Base-by-base conservation (phyloP, 75 land plant species). In the Picea glauca region DNA sequence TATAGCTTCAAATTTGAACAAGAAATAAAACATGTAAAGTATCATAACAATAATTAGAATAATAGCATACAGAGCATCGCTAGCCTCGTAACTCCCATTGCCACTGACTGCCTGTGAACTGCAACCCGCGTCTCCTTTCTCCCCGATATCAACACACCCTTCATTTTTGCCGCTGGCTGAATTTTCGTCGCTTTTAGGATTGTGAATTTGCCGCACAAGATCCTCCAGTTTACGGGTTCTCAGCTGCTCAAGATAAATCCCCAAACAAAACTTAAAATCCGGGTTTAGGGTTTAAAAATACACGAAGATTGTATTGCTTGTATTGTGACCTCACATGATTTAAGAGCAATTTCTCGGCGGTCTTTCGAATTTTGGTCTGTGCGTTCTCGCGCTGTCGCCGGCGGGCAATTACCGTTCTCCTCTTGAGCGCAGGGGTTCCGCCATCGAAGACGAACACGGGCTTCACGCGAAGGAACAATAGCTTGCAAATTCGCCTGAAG, bases 381-480 rank as follows among this genome's bases (percentile, higher is more conserved):
- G 99, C 99, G 57, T 87, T 85, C 72, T 98, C 99, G 20, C 99
- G 90, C 79, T 91, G 98, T 35, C 98, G 77, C 14, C 98, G 89
- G 30, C 99, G 85, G 1, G 99, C 95, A 38, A 92, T 90, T 62
- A 95, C 91, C 5, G 99, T 98, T 14, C 94, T 84, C 72, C 94
- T 87, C 87, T 98, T 98, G 80, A 98, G 87, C 1, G 91, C 95
- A 7, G 99, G 99, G n/a, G 99, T 98, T 46, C 88, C 99, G 15
- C 99, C 99, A 76, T 98, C 99, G 70, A 98, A 98, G 15, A 98
- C 99, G 78, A 98, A 98, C 2, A 98, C 94, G 0, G 99, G 99
- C 79, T 91, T 91, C 5, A 91, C 82, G 21, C 96, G 86, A 21
- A 98, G 85, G 74, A 80, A 98, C 23, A 98, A 85, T 23, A 98